Evolutionary conservation across 805 yeast species (phyloP).

Genomic region (Diddensiella transvaalensis): DNA sequence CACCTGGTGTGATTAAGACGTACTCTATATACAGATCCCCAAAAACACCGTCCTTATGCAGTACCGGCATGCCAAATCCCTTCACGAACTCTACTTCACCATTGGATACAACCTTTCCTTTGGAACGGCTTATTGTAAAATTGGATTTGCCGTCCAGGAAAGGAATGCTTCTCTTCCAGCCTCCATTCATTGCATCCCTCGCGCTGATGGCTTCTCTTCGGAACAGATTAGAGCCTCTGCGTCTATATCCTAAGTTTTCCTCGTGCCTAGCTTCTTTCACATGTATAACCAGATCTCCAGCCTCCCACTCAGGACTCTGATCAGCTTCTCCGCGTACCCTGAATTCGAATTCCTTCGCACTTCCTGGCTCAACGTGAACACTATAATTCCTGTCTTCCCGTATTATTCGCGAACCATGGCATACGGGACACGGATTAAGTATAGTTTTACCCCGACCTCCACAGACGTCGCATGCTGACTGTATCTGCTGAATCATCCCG

Average conservation of each 20-base stretch:
- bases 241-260: slow-evolving; percentile 77
- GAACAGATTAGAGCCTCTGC: slow-evolving; percentile 70
- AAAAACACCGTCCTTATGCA: slow-evolving; percentile 43
- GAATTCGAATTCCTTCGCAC: slow-evolving; percentile 55
- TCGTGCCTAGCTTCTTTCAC: slow-evolving; percentile 49
- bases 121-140: slow-evolving; percentile 45
- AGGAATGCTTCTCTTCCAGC: slow-evolving; percentile 68
- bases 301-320: slow-evolving; percentile 71
- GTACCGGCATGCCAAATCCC: slow-evolving; percentile 84
- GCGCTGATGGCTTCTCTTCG: slow-evolving; percentile 74
- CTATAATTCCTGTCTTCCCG: slow-evolving; percentile 54
- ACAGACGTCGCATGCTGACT: slow-evolving; percentile 75
- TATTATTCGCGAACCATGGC: slow-evolving; percentile 67
- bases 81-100: slow-evolving; percentile 70
- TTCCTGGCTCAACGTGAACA: slow-evolving; percentile 67
- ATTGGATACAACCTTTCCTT: slow-evolving; percentile 51
- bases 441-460: slow-evolving; percentile 71
- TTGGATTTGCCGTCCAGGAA: slow-evolving; percentile 61
- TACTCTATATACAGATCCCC: slow-evolving; percentile 51
- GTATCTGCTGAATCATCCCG: slow-evolving; percentile 84
- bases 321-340: slow-evolving; percentile 75
- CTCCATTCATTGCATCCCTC: slow-evolving; percentile 72
- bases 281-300: slow-evolving; percentile 75
- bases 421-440: slow-evolving; percentile 58
- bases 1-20: slow-evolving; percentile 26